Percentiles rank a stretch among this genome's conserved stretches.
phyloP scores from a whole-genome alignment of 306 rosid species.

The Glycine soja region DNA sequence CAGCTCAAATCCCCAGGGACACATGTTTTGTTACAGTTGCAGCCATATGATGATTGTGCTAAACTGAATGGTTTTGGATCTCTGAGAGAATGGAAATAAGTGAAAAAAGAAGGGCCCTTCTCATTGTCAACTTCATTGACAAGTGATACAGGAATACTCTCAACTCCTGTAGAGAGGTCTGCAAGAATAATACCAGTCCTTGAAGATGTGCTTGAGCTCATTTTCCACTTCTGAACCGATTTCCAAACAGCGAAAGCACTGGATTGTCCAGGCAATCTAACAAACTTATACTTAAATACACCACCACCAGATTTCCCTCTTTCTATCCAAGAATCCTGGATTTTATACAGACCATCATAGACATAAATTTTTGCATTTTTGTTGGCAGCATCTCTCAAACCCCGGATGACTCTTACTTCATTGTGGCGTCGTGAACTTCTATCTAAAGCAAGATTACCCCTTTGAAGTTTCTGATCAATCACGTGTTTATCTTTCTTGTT shows the following conservation, averaged over 20 bases:
- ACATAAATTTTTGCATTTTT: slow-evolving; percentile 61
- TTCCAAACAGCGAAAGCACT: slow-evolving; percentile 63
- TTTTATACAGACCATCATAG: slow-evolving; percentile 72
- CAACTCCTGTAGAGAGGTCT: slow-evolving; percentile 67
- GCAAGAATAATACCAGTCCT: slow-evolving; percentile 66
- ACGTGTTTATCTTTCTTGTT: slow-evolving; percentile 59
- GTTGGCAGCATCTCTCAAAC: slow-evolving; percentile 52
- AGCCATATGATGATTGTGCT: slow-evolving; percentile 53
- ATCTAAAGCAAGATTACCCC: slow-evolving; percentile 79
- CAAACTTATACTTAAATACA: slow-evolving; percentile 70
- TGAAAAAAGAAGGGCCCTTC: slow-evolving; percentile 61
- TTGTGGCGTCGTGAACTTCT: slow-evolving; percentile 56
- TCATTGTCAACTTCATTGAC: slow-evolving; percentile 72
- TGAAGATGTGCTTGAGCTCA: not conserved
- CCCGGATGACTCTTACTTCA: slow-evolving; percentile 73
- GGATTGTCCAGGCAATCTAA: slow-evolving; percentile 66
- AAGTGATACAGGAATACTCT: slow-evolving; percentile 65
- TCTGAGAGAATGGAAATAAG: slow-evolving; percentile 59
- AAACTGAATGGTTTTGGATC: slow-evolving; percentile 50
- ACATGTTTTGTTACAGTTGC: slow-evolving; percentile 60
- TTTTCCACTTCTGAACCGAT: slow-evolving; percentile 63
- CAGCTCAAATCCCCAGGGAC: slow-evolving; percentile 65
- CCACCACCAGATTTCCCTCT: slow-evolving; percentile 64
- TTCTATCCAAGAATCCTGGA: slow-evolving; percentile 67
- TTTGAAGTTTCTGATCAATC: slow-evolving; percentile 73